A percentile compares a stretch with the other conserved stretches of the same genome.
Evolutionary conservation across 2,329 filamentous ascomycete species (phyloP).

Genomic region (Fusarium continuum): DNA sequence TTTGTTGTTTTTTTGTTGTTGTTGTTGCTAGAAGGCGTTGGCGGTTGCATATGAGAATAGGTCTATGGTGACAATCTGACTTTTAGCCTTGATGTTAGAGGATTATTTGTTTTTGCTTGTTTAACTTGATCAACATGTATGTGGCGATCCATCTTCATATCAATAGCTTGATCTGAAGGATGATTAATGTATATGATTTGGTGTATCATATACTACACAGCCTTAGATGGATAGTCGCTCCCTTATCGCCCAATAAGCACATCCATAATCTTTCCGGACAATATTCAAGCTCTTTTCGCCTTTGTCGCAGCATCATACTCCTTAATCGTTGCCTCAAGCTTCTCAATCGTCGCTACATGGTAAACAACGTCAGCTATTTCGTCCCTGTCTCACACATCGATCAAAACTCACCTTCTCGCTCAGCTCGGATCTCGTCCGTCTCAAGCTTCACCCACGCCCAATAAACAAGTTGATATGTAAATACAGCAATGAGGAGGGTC

Average conservation of each 20-base stretch:
- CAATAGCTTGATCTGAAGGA: background rate
- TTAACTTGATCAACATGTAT: background rate
- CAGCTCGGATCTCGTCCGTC: slow-evolving; percentile 70
- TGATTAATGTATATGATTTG: background rate
- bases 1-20: no score
- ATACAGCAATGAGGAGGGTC: slow-evolving; percentile 76
- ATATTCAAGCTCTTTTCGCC: slow-evolving; percentile 26
- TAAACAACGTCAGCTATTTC: background rate
- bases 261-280: background rate
- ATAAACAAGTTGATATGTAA: slow-evolving; percentile 82
- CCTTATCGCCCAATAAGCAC: background rate
- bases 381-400: slow-evolving; percentile 11
- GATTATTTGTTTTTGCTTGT: background rate
- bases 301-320: slow-evolving; percentile 45
- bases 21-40: slow-evolving; percentile 15
- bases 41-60: background rate
- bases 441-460: slow-evolving; percentile 80
- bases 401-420: slow-evolving; percentile 62
- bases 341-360: slow-evolving; percentile 47
- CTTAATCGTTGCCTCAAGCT: slow-evolving; percentile 52
- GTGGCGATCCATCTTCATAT: background rate
- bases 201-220: background rate
- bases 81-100: background rate
- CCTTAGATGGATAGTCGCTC: background rate
- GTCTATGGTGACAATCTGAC: background rate